phyloP scores from a whole-genome alignment of 2,329 filamentous ascomycete species.

The Penicillium sp. region DNA sequence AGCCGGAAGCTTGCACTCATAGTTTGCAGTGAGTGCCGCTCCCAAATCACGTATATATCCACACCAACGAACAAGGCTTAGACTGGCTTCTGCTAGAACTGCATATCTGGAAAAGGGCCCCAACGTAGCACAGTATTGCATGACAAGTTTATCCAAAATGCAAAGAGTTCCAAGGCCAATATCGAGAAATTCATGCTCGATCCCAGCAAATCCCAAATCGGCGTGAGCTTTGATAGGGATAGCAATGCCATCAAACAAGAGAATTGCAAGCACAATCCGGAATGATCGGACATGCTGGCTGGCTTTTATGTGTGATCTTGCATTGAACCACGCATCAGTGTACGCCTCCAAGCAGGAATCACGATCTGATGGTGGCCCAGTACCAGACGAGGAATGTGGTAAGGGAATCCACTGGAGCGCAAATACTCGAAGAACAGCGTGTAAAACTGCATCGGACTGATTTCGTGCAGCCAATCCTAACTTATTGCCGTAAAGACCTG shows the following conservation, averaged over 20 bases:
- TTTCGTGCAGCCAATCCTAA: constrained; percentile 7
- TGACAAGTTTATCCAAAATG: constrained; percentile 14
- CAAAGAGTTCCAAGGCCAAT: constrained; percentile 14
- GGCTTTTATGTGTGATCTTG: constrained; percentile 8
- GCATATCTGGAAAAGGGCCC: constrained; percentile 20
- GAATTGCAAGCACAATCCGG: constrained; percentile 17
- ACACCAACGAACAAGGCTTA: constrained; percentile 22
- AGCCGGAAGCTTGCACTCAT: constrained; percentile 14
- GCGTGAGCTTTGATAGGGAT: constrained; percentile 9
- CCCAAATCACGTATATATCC: constrained; percentile 26
- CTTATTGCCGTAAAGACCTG: constrained; percentile 21
- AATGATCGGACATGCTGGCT: constrained; percentile 18
- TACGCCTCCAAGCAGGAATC: constrained; percentile 9
- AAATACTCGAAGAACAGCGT: constrained; percentile 18
- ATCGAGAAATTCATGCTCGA: constrained; percentile 16
- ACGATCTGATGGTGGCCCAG: too few species aligned
- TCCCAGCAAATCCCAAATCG: neutral
- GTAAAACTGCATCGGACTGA: constrained; percentile 20
- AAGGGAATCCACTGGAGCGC: constrained; percentile 21
- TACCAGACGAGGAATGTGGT: neutral
- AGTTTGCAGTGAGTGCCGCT: constrained; percentile 17
- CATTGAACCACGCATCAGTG: constrained; percentile 17
- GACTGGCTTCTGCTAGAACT: constrained; percentile 17
- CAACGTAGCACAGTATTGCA: constrained; percentile 17
- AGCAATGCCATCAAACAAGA: constrained; percentile 25